Evolutionary conservation across 2,329 filamentous ascomycete genomes (phyloP).

Genomic region (Orbilia brochopaga): DNA sequence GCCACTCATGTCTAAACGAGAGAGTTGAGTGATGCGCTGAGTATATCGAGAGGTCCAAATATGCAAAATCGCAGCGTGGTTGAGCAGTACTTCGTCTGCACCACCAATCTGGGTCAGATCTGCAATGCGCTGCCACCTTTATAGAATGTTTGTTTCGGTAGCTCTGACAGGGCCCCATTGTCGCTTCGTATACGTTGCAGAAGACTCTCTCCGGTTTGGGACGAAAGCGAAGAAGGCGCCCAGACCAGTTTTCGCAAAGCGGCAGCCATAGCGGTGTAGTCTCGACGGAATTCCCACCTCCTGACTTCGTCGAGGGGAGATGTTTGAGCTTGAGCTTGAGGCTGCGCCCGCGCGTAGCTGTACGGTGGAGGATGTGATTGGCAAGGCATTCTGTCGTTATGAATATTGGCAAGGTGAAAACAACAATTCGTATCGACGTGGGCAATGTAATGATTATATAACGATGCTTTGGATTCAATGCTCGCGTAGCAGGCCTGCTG

Average conservation of each 20-base stretch:
- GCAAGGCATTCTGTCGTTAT: slow-evolving; percentile 28
- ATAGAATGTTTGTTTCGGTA: slow-evolving; percentile 4
- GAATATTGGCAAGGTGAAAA: neutral
- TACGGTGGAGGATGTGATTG: slow-evolving; percentile 46
- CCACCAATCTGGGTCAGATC: neutral
- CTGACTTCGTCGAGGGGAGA: slow-evolving; percentile 37
- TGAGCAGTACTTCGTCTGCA: neutral
- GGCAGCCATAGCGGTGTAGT: slow-evolving; percentile 30
- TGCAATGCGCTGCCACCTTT: neutral
- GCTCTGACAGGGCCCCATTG: slow-evolving; percentile 25
- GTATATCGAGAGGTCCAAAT: too few species aligned
- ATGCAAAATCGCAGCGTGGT: neutral
- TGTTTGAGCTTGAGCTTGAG: slow-evolving; percentile 3
- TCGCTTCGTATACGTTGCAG: slow-evolving; percentile 29
- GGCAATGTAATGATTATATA: too few species aligned
- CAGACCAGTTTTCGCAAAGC: slow-evolving; percentile 35
- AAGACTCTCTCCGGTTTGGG: slow-evolving; percentile 26
- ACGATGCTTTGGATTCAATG: too few species aligned
- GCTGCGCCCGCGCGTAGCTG: neutral
- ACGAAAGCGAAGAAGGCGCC: slow-evolving; percentile 12
- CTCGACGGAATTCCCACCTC: slow-evolving; percentile 38
- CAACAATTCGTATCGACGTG: too few species aligned
- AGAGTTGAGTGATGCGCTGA: too few species aligned
- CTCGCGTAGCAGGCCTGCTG: too few species aligned
- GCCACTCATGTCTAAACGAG: too few species aligned